These are phyloP conservation scores for Tolypocladium guangdongense DNA, from an alignment of 2,329 filamentous ascomycete species.

Conservation along the genomic window DNA sequence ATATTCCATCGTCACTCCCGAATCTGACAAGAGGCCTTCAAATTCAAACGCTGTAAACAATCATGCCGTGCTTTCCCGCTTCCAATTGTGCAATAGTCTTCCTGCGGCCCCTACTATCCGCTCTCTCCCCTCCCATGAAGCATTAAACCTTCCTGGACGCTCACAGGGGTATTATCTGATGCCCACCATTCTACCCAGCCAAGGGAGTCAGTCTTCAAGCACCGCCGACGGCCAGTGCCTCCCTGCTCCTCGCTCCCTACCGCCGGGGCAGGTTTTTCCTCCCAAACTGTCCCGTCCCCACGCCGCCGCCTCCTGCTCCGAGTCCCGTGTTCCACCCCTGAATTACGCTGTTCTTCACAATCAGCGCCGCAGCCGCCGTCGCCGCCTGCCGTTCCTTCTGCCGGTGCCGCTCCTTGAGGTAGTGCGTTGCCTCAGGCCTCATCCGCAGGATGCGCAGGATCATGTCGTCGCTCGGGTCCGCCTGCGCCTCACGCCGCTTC, in stretches of 20 bases:
- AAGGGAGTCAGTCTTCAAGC: background rate
- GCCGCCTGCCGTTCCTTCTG: constrained; percentile 92
- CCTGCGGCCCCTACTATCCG: background rate
- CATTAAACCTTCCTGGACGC: background rate
- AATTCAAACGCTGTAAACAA: background rate
- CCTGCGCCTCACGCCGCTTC: constrained; percentile 88
- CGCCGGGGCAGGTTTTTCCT: constrained; percentile 36
- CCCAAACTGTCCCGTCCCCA: constrained; percentile 28
- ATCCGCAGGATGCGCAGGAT: constrained; percentile 90
- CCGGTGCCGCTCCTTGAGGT: constrained; percentile 80
- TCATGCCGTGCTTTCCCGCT: background rate
- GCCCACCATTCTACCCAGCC: background rate
- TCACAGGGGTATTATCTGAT: background rate
- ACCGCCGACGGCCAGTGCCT: background rate
- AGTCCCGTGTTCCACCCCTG: constrained; percentile 41
- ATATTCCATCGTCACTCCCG: no score
- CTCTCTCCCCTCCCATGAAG: background rate
- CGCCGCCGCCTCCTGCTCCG: constrained; percentile 4
- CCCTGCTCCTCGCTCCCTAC: constrained; percentile 15
- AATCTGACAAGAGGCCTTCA: no score
- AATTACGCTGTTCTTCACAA: constrained; percentile 79
- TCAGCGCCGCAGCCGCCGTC: constrained; percentile 81
- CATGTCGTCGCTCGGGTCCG: constrained; percentile 96
- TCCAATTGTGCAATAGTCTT: background rate
- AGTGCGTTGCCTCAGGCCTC: constrained; percentile 79